Percentiles rank a stretch among this genome's conserved stretches.
Conservation (phyloP, 176 grass and related monocot genomes). For the Carex parvula region DNA sequence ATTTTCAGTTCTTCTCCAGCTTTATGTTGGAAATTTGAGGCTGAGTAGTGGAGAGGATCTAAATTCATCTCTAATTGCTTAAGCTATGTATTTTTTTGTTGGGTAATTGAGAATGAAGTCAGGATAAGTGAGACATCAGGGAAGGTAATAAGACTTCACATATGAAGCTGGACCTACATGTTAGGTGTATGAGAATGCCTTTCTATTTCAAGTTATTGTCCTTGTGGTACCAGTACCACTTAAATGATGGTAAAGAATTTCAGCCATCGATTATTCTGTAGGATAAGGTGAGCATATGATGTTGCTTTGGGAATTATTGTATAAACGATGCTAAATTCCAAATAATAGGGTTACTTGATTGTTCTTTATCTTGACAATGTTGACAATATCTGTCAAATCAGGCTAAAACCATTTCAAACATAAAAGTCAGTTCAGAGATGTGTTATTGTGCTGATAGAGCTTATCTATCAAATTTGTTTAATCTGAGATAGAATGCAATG, state of each 20-base stretch:
- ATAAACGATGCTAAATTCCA: not conserved
- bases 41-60: not conserved
- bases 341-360: not conserved
- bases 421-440: not conserved
- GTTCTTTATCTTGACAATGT: not conserved
- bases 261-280: not conserved
- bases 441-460: not conserved
- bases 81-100: not conserved
- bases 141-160: slow-evolving; percentile 14
- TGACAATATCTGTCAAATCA: not conserved
- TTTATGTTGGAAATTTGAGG: not conserved
- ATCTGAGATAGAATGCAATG: too few species aligned
- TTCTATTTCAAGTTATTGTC: not conserved
- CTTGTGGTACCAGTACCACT: not conserved
- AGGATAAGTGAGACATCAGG: not conserved
- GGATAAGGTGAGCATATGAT: not conserved
- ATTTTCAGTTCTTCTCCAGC: not conserved
- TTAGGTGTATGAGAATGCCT: not conserved
- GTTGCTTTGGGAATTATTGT: not conserved
- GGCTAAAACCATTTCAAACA: not conserved
- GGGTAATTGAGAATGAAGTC: not conserved
- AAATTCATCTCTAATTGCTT: not conserved
- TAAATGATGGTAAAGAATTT: not conserved
- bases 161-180: not conserved
- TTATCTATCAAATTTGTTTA: too few species aligned